Conservation (phyloP, 2,329 filamentous ascomycete genomes). For the Fusarium abutilonis region DNA sequence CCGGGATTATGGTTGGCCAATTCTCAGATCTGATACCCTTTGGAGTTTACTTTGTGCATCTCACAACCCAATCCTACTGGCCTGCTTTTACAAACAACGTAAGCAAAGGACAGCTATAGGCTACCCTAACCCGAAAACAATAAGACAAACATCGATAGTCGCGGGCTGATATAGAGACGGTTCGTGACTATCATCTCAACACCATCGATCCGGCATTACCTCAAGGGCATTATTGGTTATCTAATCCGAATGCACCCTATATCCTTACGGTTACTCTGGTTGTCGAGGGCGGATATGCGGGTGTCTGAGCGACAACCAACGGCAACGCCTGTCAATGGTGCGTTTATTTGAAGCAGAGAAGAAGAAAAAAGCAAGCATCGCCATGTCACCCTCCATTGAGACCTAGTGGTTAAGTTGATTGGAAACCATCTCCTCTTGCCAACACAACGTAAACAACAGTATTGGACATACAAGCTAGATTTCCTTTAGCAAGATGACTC, state of each 20-base stretch:
- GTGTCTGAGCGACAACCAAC: slow-evolving; percentile 10
- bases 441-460: neutral
- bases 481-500: slow-evolving; percentile 14
- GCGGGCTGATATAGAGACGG: slow-evolving; percentile 12
- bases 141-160: slow-evolving; percentile 4
- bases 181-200: slow-evolving; percentile 3
- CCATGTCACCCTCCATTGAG: slow-evolving; percentile 5
- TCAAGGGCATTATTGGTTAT: slow-evolving; percentile 2
- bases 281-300: neutral
- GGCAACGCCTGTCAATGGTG: neutral
- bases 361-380: slow-evolving; percentile 8
- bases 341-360: neutral
- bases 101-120: slow-evolving; percentile 5
- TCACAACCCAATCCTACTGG: neutral
- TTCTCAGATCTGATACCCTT: slow-evolving; percentile 34
- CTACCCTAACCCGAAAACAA: slow-evolving; percentile 7
- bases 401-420: slow-evolving; percentile 5
- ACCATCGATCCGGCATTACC: slow-evolving; percentile 3
- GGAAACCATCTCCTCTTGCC: slow-evolving; percentile 2
- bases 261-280: neutral
- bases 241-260: neutral
- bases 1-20: slow-evolving; percentile 36
- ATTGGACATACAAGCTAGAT: neutral
- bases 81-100: neutral
- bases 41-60: slow-evolving; percentile 11